phyloP scores from a whole-genome alignment of 352 stramenopile genomes.

The Phytophthora hybrid region DNA sequence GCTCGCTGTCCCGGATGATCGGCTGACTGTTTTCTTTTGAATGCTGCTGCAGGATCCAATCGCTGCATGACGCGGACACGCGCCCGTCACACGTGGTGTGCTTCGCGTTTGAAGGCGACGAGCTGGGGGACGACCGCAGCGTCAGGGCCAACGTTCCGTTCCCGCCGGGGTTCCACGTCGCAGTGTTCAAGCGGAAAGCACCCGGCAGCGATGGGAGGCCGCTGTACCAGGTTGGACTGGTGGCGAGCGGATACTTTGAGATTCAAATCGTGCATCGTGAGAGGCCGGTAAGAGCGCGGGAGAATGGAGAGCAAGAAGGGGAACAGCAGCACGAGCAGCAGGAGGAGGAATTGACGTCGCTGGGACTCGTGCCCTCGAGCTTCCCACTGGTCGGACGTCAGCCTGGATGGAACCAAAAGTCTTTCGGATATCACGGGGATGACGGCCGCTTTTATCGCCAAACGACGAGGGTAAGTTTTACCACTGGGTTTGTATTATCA shows the following conservation, averaged over 20 bases:
- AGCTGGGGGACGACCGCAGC: slow-evolving; percentile 72
- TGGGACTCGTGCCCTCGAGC: slow-evolving; percentile 56
- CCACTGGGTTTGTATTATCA: neutral
- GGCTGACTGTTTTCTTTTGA: neutral
- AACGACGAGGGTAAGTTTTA: slow-evolving; percentile 46
- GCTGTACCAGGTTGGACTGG: slow-evolving; percentile 62
- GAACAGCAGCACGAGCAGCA: neutral
- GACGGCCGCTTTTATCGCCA: slow-evolving; percentile 76
- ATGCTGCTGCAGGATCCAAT: slow-evolving; percentile 29
- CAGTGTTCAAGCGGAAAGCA: slow-evolving; percentile 50
- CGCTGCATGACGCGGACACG: slow-evolving; percentile 36
- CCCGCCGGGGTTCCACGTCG: slow-evolving; percentile 58
- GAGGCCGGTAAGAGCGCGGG: slow-evolving; percentile 3
- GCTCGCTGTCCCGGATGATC: no score
- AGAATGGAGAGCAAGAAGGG: neutral
- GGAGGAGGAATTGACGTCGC: slow-evolving; percentile 55
- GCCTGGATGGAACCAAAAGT: slow-evolving; percentile 74
- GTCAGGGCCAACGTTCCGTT: slow-evolving; percentile 84
- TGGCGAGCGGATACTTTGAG: slow-evolving; percentile 81
- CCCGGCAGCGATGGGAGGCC: slow-evolving; percentile 1
- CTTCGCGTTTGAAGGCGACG: slow-evolving; percentile 62
- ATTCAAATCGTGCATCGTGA: slow-evolving; percentile 60
- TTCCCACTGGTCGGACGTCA: slow-evolving; percentile 74
- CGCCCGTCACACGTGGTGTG: slow-evolving; percentile 41
- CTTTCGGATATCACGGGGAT: slow-evolving; percentile 85